Conservation (phyloP, 345 rosid genomes). For the Populus euphratica region DNA sequence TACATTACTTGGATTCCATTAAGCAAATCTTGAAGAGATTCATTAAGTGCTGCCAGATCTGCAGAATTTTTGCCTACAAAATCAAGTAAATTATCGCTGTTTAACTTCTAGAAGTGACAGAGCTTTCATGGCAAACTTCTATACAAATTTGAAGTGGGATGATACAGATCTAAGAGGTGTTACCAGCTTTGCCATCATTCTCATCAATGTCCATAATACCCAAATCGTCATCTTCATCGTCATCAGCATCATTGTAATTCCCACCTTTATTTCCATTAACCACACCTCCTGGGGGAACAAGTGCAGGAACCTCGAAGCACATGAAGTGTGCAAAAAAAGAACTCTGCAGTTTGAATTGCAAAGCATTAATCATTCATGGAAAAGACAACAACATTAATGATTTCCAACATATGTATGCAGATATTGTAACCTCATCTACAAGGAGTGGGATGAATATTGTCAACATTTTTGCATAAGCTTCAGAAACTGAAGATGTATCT, state of each 20-base stretch:
- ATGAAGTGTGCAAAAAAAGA: conserved; percentile 98
- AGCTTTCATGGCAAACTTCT: conserved; percentile 11
- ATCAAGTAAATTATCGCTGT: conserved; percentile 15
- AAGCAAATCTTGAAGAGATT: conserved; percentile 92
- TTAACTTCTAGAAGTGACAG: conserved; percentile 8
- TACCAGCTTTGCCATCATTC: conserved; percentile 72
- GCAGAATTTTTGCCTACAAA: conserved; percentile 68
- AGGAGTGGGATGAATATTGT: conserved; percentile 96
- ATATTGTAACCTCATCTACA: conserved; percentile 78
- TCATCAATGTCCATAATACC: conserved; percentile 97
- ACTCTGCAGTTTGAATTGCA: conserved; percentile 60
- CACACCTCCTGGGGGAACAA: conserved; percentile 76
- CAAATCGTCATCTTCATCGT: conserved; percentile 78
- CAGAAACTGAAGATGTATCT: conserved; percentile 91
- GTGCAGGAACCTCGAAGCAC: conserved; percentile 99
- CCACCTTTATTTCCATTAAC: conserved; percentile 58
- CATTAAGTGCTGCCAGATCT: conserved; percentile 76
- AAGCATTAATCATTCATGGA: conserved; percentile 12
- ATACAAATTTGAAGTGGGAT: conserved; percentile 12
- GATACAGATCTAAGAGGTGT: conserved; percentile 12
- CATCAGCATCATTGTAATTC: conserved; percentile 26
- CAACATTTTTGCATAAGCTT: conserved; percentile 95
- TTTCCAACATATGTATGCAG: conserved; percentile 10
- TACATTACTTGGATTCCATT: conserved; percentile 86
- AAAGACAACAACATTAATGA: conserved; percentile 12